These are phyloP conservation scores for Sporothrix dimorphospora DNA, from an alignment of 2,329 filamentous ascomycete species.

Conservation along the genomic window DNA sequence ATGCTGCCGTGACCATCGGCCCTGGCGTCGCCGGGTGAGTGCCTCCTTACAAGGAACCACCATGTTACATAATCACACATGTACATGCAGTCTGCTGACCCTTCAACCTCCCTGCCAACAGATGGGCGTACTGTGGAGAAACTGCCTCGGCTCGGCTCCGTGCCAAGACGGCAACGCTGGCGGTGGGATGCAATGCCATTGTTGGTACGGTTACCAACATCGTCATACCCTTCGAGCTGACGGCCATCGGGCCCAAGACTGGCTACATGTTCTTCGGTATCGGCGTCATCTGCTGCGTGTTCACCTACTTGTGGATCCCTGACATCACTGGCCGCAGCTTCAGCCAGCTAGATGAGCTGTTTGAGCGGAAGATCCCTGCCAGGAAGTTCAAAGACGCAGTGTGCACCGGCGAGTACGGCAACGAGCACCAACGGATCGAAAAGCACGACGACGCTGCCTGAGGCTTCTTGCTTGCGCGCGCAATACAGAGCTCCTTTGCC, in stretches of 20 bases:
- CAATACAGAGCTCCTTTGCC: neutral
- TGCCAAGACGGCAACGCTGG: neutral
- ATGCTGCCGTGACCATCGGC: neutral
- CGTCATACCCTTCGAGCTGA: neutral
- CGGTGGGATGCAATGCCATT: neutral
- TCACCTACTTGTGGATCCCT: neutral
- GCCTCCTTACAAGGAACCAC: neutral
- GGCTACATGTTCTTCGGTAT: neutral
- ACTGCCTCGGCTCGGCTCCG: neutral
- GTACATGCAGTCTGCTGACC: neutral
- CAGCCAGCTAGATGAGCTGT: neutral
- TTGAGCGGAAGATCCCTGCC: neutral
- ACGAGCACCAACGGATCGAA: neutral
- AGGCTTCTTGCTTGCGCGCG: neutral
- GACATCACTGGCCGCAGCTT: neutral
- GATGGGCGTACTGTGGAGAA: neutral
- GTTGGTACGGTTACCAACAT: neutral
- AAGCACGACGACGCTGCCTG: neutral
- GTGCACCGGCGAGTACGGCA: neutral
- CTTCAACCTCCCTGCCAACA: neutral
- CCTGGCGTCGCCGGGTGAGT: neutral
- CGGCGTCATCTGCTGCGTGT: neutral
- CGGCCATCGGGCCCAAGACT: neutral
- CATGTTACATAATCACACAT: neutral
- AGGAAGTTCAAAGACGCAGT: neutral